Base-by-base conservation (phyloP, 495 filamentous ascomycete genomes). In the Aspergillus ellipticus region DNA sequence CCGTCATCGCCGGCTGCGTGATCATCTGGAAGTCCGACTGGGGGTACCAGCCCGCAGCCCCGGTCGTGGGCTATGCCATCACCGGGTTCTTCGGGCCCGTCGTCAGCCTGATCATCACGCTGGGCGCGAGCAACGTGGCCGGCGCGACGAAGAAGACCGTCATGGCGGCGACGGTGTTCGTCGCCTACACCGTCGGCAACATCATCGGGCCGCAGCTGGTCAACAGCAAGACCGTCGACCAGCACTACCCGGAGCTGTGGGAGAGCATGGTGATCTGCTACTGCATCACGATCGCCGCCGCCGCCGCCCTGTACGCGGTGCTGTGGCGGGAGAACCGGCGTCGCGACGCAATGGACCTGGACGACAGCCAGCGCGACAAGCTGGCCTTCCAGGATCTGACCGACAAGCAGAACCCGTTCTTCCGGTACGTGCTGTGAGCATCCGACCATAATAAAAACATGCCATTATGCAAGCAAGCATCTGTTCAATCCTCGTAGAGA, bases 141-240 rank as follows among this genome's bases (percentile, higher is more conserved):
- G 89, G 89, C 0, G 82, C 85, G 16, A 91, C 87, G 6, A 93
- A 93, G 69, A 90, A 90, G 73, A 84, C 82, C 53, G 78, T 85
- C 57, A 89, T 85, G 76, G 84, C 86, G 0, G 83, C 85, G 0
- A 83, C 83, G 2, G 86, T 88, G 24, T 91, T 90, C 57, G 85
- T 88, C 0, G 86, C 85, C 0, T 89, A 90, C 65, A 85, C 84
- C 47, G 82, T 89, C 2, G 88, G 88, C 16, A 85, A 85, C 56
- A 89, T 89, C 47, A 79, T 89, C 28, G 85, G 86, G 0, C 86
- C 86, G n/a, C 84, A 87, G 66, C 71, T 90, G 16, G 75, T 89
- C 37, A 82, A 82, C 46, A 82, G 76, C 35, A 68, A 84, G 63
- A 86, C 81, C 0, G 82, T 81, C 49, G 65, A 64, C 1, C 65